phyloP scores from a whole-genome alignment of 2,329 filamentous ascomycete species.

The Capronia epimyces region DNA sequence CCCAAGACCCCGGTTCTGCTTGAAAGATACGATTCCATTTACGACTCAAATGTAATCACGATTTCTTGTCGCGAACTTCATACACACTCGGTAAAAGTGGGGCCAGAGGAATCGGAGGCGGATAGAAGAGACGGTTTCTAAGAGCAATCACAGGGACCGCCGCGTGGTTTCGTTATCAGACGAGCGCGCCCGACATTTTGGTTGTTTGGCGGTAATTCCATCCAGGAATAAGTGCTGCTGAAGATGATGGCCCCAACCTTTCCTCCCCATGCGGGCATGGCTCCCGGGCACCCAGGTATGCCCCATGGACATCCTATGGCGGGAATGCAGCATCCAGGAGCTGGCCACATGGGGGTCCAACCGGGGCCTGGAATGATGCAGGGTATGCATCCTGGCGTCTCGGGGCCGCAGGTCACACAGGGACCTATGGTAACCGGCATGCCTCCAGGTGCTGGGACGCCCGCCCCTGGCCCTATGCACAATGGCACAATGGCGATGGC shows the following conservation, averaged over 20 bases:
- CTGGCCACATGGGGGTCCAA: conserved; percentile 47
- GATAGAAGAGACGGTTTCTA: conserved; percentile 13
- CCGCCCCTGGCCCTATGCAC: conserved; percentile 46
- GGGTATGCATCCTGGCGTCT: conserved; percentile 58
- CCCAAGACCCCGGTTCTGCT: neutral
- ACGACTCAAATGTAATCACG: conserved; percentile 18
- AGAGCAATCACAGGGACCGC: conserved; percentile 7
- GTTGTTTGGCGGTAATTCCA: neutral
- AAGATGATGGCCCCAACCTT: conserved; percentile 54
- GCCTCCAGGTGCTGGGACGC: conserved; percentile 53
- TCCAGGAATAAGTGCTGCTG: conserved; percentile 32
- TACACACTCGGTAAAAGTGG: conserved; percentile 19
- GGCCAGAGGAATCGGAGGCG: conserved; percentile 17
- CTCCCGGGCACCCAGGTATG: conserved; percentile 50
- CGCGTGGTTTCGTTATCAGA: neutral
- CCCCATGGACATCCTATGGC: conserved; percentile 58
- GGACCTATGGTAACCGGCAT: conserved; percentile 60
- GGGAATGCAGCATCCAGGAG: conserved; percentile 52
- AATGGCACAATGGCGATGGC: conserved; percentile 55
- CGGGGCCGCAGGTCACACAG: conserved; percentile 56
- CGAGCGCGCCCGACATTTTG: neutral
- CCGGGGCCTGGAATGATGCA: conserved; percentile 49
- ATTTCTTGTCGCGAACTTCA: conserved; percentile 9
- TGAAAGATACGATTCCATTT: neutral
- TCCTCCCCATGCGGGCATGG: conserved; percentile 54